Conservation (phyloP, 805 yeast genomes). For the Kodamaea neixiangensis region DNA sequence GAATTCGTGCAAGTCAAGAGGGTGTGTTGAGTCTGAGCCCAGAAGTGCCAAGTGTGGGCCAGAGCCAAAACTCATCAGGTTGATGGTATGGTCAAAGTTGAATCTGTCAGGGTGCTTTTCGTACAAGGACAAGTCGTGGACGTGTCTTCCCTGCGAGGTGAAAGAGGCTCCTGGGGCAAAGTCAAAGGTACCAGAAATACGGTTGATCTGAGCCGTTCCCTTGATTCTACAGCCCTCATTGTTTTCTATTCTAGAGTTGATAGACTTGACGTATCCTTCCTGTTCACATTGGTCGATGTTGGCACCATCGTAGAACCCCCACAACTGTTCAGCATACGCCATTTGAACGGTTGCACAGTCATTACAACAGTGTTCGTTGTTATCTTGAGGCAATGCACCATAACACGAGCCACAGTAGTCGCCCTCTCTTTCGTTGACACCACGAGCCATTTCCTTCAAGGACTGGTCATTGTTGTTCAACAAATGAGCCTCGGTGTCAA, state of each 20-base stretch:
- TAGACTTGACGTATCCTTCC: slow-evolving; percentile 75
- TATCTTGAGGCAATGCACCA: slow-evolving; percentile 70
- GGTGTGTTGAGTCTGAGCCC: slow-evolving; percentile 48
- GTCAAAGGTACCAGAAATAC: slow-evolving; percentile 89
- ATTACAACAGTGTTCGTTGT: slow-evolving; percentile 71
- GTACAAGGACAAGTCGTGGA: slow-evolving; percentile 83
- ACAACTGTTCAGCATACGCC: slow-evolving; percentile 74
- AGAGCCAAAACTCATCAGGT: slow-evolving; percentile 83
- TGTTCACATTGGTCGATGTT: slow-evolving; percentile 87
- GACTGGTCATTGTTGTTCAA: slow-evolving; percentile 22
- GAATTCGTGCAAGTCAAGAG: slow-evolving; percentile 59
- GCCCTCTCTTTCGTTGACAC: slow-evolving; percentile 28
- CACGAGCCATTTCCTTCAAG: slow-evolving; percentile 32
- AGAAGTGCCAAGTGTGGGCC: slow-evolving; percentile 36
- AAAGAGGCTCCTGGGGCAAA: slow-evolving; percentile 92
- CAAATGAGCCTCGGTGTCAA: slow-evolving; percentile 5
- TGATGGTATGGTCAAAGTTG: slow-evolving; percentile 74
- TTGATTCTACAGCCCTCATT: slow-evolving; percentile 85
- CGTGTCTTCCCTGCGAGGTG: slow-evolving; percentile 60
- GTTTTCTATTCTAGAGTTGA: slow-evolving; percentile 53
- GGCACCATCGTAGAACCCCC: slow-evolving; percentile 91
- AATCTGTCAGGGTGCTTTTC: slow-evolving; percentile 54
- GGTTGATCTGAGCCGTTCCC: slow-evolving; percentile 77
- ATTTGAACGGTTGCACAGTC: slow-evolving; percentile 76
- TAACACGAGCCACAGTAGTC: slow-evolving; percentile 87